Evolutionary conservation across 2,329 filamentous ascomycete genomes (phyloP), one percentile per base, ranked within the genome.

Genomic region (Ophiostoma australiae): DNA sequence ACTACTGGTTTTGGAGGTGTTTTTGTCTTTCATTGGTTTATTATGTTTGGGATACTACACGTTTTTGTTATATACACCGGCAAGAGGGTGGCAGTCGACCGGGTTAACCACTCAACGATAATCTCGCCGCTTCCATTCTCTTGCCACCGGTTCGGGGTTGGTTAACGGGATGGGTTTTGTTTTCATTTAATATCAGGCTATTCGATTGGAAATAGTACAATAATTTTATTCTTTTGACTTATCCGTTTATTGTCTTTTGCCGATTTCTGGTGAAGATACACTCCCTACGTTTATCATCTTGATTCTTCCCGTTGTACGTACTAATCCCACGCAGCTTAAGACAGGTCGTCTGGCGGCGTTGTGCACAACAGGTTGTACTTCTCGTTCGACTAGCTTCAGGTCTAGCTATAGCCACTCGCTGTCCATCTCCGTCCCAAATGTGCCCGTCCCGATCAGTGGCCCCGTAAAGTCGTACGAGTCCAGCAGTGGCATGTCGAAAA

Each of bases 401-500:
- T 11, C 23, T 2, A 20, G 3, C 33, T 37, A 72, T 48, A 72
- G 27, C 70, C 70, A 72, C 31, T 72, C 70, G 39, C 63, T 66
- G 20, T 72, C 65, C 2, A 72, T 63, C 39, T 72, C 71, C 15
- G 48, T 33, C 8, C 68, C 71, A 70, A 68, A 70, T 27, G 71
- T 63, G 13, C 65, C 68, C 5, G 65, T 70, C 23, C 71, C 61
- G 41, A 70, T 55, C 37, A 69, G 27, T 13, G 63, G 20, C 35
- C 35, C 65, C 1, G 61, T 37, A 20, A 67, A n/a, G 65, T 67
- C 70, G 37, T n/a, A 44, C 7, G 48, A 66, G 35, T 68, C 70
- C n/a, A 70, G 48, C 48, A 70, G 23, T n/a, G 71, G 71, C 37
- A 72, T 41, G 15, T 72, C 71, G 20, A 72, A 41, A 52, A 70